These are phyloP conservation scores for Solanum chilense DNA, from an alignment of 257 asterid genomes.

Conservation along the genomic window DNA sequence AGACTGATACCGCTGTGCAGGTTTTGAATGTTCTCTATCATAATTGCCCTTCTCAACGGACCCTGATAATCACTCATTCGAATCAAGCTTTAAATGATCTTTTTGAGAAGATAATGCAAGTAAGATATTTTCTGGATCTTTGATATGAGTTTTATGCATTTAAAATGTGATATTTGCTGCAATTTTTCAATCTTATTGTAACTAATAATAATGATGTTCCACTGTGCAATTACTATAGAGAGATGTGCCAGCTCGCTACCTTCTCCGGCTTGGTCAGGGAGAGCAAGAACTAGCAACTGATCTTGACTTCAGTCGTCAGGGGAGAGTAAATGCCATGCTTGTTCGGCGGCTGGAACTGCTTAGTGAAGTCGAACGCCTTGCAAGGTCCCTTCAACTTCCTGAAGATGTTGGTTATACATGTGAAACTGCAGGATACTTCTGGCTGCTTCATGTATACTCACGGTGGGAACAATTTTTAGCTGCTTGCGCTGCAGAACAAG, in stretches of 20 bases:
- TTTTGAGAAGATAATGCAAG: constrained; percentile 99
- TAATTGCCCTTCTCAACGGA: constrained; percentile 98
- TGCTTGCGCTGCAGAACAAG: constrained; percentile 59
- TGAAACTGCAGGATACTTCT: constrained; percentile 95
- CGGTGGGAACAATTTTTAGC: constrained; percentile 94
- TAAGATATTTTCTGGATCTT: constrained; percentile 4
- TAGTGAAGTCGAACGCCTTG: constrained; percentile 91
- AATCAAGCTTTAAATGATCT: constrained; percentile 97
- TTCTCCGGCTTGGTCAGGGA: constrained; percentile 99
- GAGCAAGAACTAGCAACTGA: constrained; percentile 98
- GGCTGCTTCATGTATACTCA: constrained; percentile 96
- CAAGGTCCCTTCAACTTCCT: constrained; percentile 80
- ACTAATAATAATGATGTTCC: background rate
- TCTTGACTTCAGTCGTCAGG: constrained; percentile 98
- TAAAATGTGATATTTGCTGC: too few relatives aligned
- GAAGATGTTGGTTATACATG: constrained; percentile 98
- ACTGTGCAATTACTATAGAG: constrained; percentile 28
- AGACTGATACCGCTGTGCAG: constrained; percentile 98
- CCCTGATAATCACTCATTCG: constrained; percentile 94
- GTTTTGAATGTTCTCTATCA: constrained; percentile 91
- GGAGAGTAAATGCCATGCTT: constrained; percentile 98
- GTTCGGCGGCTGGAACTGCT: constrained; percentile 92
- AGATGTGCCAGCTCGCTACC: constrained; percentile 98
- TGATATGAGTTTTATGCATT: background rate
- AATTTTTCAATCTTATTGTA: background rate